These are phyloP conservation scores for Fusarium sterilihyphosum DNA, from an alignment of 2,329 filamentous ascomycete genomes.

Conservation along the genomic window DNA sequence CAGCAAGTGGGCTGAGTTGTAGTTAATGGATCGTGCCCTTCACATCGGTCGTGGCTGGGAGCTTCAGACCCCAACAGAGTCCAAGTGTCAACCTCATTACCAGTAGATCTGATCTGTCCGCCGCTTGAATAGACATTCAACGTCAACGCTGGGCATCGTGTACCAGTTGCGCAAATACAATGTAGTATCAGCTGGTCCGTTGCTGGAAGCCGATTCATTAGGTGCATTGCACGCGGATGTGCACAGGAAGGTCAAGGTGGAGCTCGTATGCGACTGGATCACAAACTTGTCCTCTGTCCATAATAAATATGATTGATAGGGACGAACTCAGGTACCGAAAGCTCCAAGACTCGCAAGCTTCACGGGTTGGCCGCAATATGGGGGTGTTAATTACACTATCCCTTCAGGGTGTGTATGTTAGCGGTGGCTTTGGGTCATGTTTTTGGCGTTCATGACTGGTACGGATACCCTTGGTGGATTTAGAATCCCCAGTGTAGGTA, in stretches of 20 bases:
- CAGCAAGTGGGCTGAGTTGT: conserved; percentile 36
- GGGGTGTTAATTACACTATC: conserved; percentile 12
- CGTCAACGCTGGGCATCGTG: conserved; percentile 15
- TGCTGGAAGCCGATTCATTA: background rate
- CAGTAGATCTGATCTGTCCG: conserved; percentile 22
- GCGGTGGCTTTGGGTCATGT: conserved; percentile 2
- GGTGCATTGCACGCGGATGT: conserved; percentile 13
- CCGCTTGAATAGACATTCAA: conserved; percentile 7
- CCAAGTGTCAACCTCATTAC: conserved; percentile 27
- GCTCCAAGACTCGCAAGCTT: conserved; percentile 20
- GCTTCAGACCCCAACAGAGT: conserved; percentile 24
- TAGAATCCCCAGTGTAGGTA: conserved; percentile 13
- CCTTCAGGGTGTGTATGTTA: conserved; percentile 16
- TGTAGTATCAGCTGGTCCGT: background rate
- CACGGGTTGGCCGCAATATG: conserved; percentile 5
- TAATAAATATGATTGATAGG: background rate
- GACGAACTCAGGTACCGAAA: conserved; percentile 18
- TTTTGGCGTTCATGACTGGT: conserved; percentile 20
- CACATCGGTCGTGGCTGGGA: conserved; percentile 31
- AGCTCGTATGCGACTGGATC: conserved; percentile 3
- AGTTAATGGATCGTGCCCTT: conserved; percentile 28
- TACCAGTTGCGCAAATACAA: conserved; percentile 17
- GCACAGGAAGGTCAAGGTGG: conserved; percentile 7
- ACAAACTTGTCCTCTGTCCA: background rate
- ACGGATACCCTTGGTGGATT: conserved; percentile 12